Conservation (phyloP, 495 filamentous ascomycete genomes). For the Oidiodendron maius region DNA sequence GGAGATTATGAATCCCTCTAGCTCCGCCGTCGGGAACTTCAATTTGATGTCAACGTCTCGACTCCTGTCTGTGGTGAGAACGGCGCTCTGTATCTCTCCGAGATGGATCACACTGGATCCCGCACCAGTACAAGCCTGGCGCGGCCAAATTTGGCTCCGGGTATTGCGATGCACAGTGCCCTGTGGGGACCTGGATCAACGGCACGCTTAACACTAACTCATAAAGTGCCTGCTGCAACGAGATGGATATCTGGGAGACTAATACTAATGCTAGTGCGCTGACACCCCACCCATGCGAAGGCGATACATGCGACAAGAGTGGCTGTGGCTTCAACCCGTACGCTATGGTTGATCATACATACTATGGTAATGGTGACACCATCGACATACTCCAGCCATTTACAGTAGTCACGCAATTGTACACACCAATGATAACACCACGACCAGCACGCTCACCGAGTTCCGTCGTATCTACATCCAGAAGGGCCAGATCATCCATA, state of each 20-base stretch:
- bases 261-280: slow-evolving; percentile 50
- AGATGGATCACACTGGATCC: slow-evolving; percentile 56
- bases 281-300: slow-evolving; percentile 51
- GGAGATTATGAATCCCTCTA: slow-evolving; percentile 55
- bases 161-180: slow-evolving; percentile 68
- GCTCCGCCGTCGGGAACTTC: slow-evolving; percentile 52
- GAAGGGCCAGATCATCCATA: not conserved
- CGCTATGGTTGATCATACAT: slow-evolving; percentile 43
- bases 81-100: too few relatives aligned
- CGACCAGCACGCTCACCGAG: slow-evolving; percentile 42
- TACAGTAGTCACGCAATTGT: slow-evolving; percentile 64
- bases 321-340: slow-evolving; percentile 64
- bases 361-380: slow-evolving; percentile 46
- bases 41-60: slow-evolving; percentile 59
- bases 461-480: slow-evolving; percentile 50
- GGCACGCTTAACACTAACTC: too few relatives aligned
- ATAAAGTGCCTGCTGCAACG: too few relatives aligned
- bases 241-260: too few relatives aligned
- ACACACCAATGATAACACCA: slow-evolving; percentile 41
- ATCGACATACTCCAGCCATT: slow-evolving; percentile 57
- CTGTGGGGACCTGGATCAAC: slow-evolving; percentile 48
- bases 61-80: slow-evolving; percentile 61
- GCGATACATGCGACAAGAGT: slow-evolving; percentile 49
- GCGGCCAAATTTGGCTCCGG: slow-evolving; percentile 54
- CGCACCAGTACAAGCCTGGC: slow-evolving; percentile 51